Evolutionary conservation across 78 protist species (phyloP), one percentile per base, ranked within the genome.

Genomic region (Pigoraptor vietnamica): DNA sequence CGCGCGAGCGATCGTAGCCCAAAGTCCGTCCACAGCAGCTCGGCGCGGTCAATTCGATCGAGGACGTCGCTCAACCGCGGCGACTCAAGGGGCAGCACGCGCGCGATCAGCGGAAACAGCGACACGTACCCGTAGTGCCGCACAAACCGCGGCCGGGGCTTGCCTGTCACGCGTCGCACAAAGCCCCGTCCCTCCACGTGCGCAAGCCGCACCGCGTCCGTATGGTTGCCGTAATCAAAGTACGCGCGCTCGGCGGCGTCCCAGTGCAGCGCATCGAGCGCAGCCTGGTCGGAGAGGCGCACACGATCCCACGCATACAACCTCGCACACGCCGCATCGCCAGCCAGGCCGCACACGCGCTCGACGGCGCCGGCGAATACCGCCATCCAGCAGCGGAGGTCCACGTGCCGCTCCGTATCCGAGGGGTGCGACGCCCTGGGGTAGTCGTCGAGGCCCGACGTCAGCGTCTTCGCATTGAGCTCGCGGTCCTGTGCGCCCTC

Each of bases 371-470:
- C 82, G 19, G 97, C 89, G 36, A 91, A 90, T 48, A 95, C 67
- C 2, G 91, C 88, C 94, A 97, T 88, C 99, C 99, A 98, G 32
- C 95, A 40, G 19, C 55, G 14, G 32, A 97, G 91, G 88, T 98
- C 99, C 0, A 98, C 90, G 91, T 98, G 99, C 1, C 93, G 48
- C 87, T 98, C 98, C 0, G 24, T 24, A 14, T 21, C 10, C 2
- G 81, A 0, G n/a, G 89, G 86, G 0, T 2, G 10, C 67, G 89
- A 24, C 24, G 95, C 89, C 33, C 98, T 90, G 40, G 99, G 99
- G 90, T 94, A 98, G 84, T 98, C 99, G 83, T 97, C 98, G 34
- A 98, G 94, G 2, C 97, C 99, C 0, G 96, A 93, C 33, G 98
- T 81, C 84, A 97, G 91, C 0, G 96, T 96, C 79, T 83, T 83